Evolutionary conservation across 2,329 filamentous ascomycete species (phyloP), one percentile per base, ranked within the genome.

Genomic region (Ophiostoma tasmaniense): DNA sequence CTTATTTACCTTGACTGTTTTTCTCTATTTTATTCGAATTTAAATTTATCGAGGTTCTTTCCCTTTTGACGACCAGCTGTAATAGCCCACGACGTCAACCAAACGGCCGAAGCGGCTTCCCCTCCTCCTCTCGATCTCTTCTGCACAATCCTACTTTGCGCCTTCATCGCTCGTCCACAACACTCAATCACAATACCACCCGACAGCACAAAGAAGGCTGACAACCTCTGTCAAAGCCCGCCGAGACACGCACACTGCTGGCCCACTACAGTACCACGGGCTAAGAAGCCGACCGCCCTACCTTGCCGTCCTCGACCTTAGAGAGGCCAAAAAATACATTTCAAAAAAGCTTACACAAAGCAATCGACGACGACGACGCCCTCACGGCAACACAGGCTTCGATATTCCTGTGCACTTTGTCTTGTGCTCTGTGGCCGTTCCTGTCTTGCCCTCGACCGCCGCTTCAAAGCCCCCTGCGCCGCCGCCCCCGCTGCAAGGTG

Each of bases 1-100:
- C 28, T 35, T 62, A n/a, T 62, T 35, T 35, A 11, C 59, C 25
- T 10, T 55, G 17, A n/a, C 20, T 62, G 17, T 33, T 62, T 33
- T 33, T 13, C 28, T n/a, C 17, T n/a, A 33, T 20, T 37, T 64
- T 22, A 62, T 35, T 62, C 28, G 30, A 30, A 33, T 62, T 62
- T 20, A 17, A 4, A 35, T 62, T 62, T 62, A 62, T 62, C 4
- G 14, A 20, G 11, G 59, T 62, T n/a, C 28, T 35, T 62, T 62
- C 59, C 59, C 30, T 22, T 55, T 61, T 14, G 55, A 25, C 25
- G 25, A 61, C 11, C 55, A 61, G 25, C 25, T 22, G 13, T 25
- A n/a, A n/a, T n/a, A 55, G 50, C n/a, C 55, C 25, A 64, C 61
- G 61, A 64, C 61, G 61, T 64, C 30, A 37, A 64, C 30, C 59